Evolutionary conservation across 768 basidiomycete species (phyloP).

Genomic region (Cystobasidium ongulense): DNA sequence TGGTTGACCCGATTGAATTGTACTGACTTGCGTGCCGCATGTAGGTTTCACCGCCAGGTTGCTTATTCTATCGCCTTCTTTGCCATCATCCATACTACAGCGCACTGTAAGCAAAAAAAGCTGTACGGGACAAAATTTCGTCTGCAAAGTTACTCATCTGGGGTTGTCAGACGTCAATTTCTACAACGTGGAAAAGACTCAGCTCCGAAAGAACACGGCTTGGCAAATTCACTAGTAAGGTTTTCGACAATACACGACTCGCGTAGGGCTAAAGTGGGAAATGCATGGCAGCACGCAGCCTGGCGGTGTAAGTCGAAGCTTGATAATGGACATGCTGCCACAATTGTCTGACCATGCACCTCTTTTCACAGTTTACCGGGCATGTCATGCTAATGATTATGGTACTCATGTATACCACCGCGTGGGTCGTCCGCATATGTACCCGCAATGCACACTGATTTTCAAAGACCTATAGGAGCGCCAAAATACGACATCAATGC

Average conservation of each 20-base stretch:
- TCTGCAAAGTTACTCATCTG: too few relatives aligned
- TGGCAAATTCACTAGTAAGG: conserved; percentile 66
- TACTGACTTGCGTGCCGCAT: too few relatives aligned
- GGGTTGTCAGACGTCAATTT: conserved; percentile 78
- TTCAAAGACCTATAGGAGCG: conserved; percentile 62
- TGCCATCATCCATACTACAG: conserved; percentile 83
- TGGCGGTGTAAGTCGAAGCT: conserved; percentile 26
- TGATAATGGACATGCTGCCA: conserved; percentile 46
- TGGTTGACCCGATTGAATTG: conserved; percentile 15
- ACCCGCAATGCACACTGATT: neutral
- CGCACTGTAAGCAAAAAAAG: conserved; percentile 58
- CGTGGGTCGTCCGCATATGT: neutral
- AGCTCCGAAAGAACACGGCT: conserved; percentile 69
- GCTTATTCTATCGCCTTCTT: conserved; percentile 92
- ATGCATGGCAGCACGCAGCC: conserved; percentile 28
- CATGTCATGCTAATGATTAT: conserved; percentile 93
- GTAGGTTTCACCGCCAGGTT: conserved; percentile 67
- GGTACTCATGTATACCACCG: conserved; percentile 57
- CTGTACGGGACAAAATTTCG: too few relatives aligned
- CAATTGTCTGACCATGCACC: conserved; percentile 49
- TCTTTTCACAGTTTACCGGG: conserved; percentile 57
- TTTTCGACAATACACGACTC: conserved; percentile 42
- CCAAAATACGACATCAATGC: conserved; percentile 60
- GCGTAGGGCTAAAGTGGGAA: neutral
- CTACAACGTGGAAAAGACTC: conserved; percentile 72